Base-by-base conservation (phyloP, 257 asterid species). In the Scutellaria baicalensis region DNA sequence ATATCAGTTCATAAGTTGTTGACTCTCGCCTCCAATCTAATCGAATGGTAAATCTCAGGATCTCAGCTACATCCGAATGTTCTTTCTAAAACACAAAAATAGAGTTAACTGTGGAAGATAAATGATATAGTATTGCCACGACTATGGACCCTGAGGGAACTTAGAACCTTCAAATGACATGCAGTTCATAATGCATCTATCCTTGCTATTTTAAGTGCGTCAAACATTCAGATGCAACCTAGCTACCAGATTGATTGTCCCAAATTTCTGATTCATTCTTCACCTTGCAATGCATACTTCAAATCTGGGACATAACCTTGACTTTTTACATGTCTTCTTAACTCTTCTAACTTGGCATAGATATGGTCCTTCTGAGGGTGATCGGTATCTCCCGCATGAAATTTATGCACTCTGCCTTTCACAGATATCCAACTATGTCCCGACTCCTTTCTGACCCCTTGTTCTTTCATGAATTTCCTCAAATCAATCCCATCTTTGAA, bases 401-500 rank as follows among this genome's bases (percentile, higher is more conserved):
- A 86, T 48, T 20, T 69, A 59, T 82, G 83, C 4, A 78, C 78
- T 77, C 47, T 54, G 52, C 84, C 83, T 43, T 71, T 38, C 71
- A 84, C 50, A 20, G 69, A 44, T 72, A 84, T 78, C 84, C 87
- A 83, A 67, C 89, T 83, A 48, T 72, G 76, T 17, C 89, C 85
- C 1, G 87, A 78, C 76, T 81, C 82, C 77, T 85, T 85, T 66
- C 39, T 66, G 42, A 85, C 64, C 27, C 88, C 91, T 72, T 72
- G 51, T 64, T 81, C 64, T 68, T 69, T 83, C 88, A 81, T 77
- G 73, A 66, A 59, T 55, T 70, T 82, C 81, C 91, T 79, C 78
- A 81, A 39, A 51, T 68, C 76, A 68, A 71, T 54, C 66, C 86
- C 86, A 8, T 79, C 66, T 59, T 21, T 70, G 9, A 64, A 70